phyloP scores from a whole-genome alignment of 345 rosid species.

The Lumnitzera racemosa region DNA sequence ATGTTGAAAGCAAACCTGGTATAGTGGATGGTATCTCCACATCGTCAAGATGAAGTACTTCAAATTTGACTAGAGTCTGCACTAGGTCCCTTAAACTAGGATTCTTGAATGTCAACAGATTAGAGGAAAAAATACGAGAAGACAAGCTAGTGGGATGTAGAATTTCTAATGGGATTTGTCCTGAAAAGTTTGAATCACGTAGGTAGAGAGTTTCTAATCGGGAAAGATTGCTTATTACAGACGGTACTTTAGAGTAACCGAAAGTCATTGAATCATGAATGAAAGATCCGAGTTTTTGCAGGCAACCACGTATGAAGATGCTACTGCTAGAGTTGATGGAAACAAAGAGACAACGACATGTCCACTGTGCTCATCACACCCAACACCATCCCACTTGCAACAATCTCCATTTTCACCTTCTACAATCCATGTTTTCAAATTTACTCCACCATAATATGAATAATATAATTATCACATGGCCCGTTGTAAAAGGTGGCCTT shows the following conservation, averaged over 20 bases:
- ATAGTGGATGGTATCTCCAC: conserved; percentile 1
- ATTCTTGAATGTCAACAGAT: not conserved
- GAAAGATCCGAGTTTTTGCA: no score
- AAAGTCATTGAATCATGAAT: no score
- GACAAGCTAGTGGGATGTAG: conserved; percentile 1
- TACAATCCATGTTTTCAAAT: no score
- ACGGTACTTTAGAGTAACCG: conserved; percentile 3
- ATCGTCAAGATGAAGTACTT: not conserved
- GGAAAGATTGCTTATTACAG: conserved; percentile 7
- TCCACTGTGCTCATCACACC: no score
- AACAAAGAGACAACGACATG: no score
- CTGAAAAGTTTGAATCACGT: conserved; percentile 8
- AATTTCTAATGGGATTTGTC: not conserved
- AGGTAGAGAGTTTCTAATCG: conserved; percentile 7
- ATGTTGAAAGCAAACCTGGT: not conserved
- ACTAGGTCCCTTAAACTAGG: not conserved
- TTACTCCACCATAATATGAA: no score
- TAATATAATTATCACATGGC: no score
- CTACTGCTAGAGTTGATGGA: no score
- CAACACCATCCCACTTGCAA: no score
- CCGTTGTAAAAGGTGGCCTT: no score
- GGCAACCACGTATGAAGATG: no score
- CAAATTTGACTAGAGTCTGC: not conserved
- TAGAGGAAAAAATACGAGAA: not conserved
- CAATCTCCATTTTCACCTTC: no score